A percentile compares a stretch with the other conserved stretches of the same genome.
Conservation (phyloP, 345 rosid species). For the rapeseed (Brassica napus) region DNA sequence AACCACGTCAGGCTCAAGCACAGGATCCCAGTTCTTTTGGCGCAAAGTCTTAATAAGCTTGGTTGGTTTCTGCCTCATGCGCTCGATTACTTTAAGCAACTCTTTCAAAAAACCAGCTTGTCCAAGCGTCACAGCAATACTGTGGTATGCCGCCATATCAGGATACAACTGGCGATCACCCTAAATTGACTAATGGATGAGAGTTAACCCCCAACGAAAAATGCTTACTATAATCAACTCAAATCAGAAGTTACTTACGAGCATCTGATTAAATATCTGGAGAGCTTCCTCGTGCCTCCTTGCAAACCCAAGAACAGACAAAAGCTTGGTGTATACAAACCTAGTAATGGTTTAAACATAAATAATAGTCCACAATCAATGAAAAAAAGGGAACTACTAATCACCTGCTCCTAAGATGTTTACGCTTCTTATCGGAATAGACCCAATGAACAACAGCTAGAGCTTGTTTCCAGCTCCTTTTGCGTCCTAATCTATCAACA, state of each 20-base stretch:
- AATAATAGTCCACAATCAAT: slow-evolving; percentile 4
- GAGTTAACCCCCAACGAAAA: slow-evolving; percentile 31
- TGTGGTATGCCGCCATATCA: slow-evolving; percentile 87
- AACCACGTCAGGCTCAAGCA: slow-evolving; percentile 85
- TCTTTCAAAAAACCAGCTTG: slow-evolving; percentile 81
- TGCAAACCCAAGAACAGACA: slow-evolving; percentile 75
- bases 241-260: slow-evolving; percentile 49
- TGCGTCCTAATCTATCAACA: slow-evolving; percentile 69
- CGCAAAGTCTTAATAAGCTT: slow-evolving; percentile 48
- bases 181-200: slow-evolving; percentile 46
- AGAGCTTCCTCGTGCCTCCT: slow-evolving; percentile 78
- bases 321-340: slow-evolving; percentile 92
- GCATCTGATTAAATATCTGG: slow-evolving; percentile 68
- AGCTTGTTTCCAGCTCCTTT: slow-evolving; percentile 76
- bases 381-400: not conserved
- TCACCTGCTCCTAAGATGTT: slow-evolving; percentile 71
- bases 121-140: slow-evolving; percentile 82
- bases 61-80: slow-evolving; percentile 71
- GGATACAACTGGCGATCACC: slow-evolving; percentile 77
- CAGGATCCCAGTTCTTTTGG: slow-evolving; percentile 73
- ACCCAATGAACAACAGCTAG: slow-evolving; percentile 77
- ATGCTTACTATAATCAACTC: not conserved
- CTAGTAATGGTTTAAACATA: slow-evolving; percentile 36
- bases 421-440: slow-evolving; percentile 58
- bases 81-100: slow-evolving; percentile 66